A percentile compares a stretch with the other conserved stretches of the same genome.
Conservation (phyloP, 768 basidiomycete species). For the Gymnopilus dilepis region DNA sequence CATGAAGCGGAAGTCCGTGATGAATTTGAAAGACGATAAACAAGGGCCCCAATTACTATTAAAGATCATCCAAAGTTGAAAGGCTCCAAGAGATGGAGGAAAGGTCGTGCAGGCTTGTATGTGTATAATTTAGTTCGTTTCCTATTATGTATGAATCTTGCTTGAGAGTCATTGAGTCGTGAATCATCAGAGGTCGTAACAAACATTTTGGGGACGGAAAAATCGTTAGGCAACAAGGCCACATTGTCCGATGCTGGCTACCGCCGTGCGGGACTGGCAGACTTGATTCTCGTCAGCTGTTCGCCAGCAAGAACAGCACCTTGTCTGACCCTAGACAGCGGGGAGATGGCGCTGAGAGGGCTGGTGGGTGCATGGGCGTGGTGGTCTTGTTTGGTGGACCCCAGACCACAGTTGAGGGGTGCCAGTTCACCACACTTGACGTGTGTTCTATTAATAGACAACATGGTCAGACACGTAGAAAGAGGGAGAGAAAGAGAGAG, state of each 20-base stretch:
- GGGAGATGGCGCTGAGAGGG: conserved; percentile 39
- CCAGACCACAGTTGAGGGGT: conserved; percentile 78
- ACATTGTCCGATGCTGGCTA: neutral
- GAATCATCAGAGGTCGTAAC: conserved; percentile 1
- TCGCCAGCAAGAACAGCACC: conserved; percentile 38
- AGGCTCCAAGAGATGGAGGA: neutral
- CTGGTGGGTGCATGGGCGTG: conserved; percentile 16
- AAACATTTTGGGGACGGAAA: too few relatives aligned
- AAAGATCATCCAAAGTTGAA: too few relatives aligned
- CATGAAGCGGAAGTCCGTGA: neutral
- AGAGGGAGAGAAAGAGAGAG: neutral
- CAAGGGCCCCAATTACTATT: too few relatives aligned
- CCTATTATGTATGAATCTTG: neutral
- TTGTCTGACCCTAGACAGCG: conserved; percentile 46
- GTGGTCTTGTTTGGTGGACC: conserved; percentile 35
- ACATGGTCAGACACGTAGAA: too few relatives aligned
- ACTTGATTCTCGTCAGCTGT: conserved; percentile 31
- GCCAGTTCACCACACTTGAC: conserved; percentile 87
- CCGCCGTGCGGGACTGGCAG: conserved; percentile 24
- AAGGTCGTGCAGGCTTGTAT: neutral
- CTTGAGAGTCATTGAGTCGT: neutral
- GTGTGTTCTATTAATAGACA: conserved; percentile 75
- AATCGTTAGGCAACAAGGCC: too few relatives aligned
- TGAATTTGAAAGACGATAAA: too few relatives aligned
- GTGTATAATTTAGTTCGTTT: conserved; percentile 13